Base-by-base conservation (phyloP, 1,284 basidiomycete genomes). In the Boletellus deceptivus region DNA sequence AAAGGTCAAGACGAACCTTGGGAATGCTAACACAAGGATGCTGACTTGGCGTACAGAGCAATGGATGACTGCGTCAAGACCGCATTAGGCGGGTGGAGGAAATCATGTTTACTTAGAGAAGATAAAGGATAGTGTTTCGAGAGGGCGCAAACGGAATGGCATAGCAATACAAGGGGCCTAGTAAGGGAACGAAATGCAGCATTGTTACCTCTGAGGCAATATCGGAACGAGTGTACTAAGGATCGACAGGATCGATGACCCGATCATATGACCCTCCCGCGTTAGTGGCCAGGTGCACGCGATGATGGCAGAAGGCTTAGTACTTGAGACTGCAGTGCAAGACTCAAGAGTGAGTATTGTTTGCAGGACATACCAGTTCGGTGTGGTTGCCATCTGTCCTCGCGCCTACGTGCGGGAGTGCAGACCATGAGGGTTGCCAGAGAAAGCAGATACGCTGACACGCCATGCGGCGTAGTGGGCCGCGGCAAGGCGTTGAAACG, bases 381-480 rank as follows among this genome's bases (percentile, higher is more conserved):
- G 31, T 18, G 4, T 37, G 24, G 27, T 37, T 33, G 6, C 13
- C 20, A n/a, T 39, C 41, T 36, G 43, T 39, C 25, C 27, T 45
- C 40, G 35, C 4, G 22, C 5, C 22, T 22, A 22, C 27, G 22
- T 31, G 27, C 13, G 22, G 16, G 31, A 25, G 33, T 46, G 46
- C 14, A 37, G 53, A 48, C 43, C 37, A 42, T 34, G 43, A 22
- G 22, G 22, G 22, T 4, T 5, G 22, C 22, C 22, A 22, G 22
- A 22, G 22, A 59, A 43, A 17, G 17, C 34, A 37, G 36, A 29
- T 36, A 20, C 17, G 8, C 6, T 33, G 29, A 22, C 27, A 33
- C 20, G 41, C 31, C 18, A 46, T 45, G 57, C 49, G 52, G 53
- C 62, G 56, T 45, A 31, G n/a, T 47, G 3, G 22, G 56, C 55